phyloP scores from a whole-genome alignment of 163 green algal genomes.

The Coccomyxa subellipsoidea region DNA sequence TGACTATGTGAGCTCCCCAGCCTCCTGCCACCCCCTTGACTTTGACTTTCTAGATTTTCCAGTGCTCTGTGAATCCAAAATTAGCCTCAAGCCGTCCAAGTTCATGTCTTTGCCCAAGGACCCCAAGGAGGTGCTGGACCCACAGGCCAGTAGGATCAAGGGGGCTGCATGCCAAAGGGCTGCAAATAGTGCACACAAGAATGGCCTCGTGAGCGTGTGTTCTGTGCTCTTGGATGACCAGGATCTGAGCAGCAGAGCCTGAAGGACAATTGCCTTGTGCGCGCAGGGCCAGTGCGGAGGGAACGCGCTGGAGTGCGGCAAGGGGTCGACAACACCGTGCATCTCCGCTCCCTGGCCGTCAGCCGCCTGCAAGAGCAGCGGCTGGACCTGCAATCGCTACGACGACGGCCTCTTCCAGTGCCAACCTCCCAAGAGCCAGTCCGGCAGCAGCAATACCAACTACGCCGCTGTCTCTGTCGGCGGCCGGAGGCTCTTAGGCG shows the following conservation, averaged over 20 bases:
- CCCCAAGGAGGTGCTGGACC: too few species aligned
- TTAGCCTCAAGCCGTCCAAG: too few species aligned
- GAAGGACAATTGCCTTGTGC: background rate
- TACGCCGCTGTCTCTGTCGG: background rate
- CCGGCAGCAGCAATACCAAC: constrained; percentile 4
- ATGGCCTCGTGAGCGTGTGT: too few species aligned
- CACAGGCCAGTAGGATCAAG: too few species aligned
- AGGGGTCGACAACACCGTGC: background rate
- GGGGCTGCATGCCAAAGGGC: too few species aligned
- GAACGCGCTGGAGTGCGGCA: background rate
- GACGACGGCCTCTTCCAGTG: background rate
- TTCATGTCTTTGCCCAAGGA: too few species aligned
- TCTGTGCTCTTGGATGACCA: background rate
- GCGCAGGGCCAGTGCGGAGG: constrained; percentile 3
- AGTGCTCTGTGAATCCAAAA: too few species aligned
- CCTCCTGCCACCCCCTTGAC: background rate
- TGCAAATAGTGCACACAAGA: too few species aligned
- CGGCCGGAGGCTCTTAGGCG: background rate
- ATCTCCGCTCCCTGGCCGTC: background rate
- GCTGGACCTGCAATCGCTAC: constrained; percentile 7
- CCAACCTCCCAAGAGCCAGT: background rate
- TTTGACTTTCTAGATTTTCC: too few species aligned
- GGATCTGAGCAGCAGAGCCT: background rate
- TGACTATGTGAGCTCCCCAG: background rate
- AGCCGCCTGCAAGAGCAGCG: background rate